Base-by-base conservation (phyloP, 2,329 filamentous ascomycete species). In the Fusarium albidum region DNA sequence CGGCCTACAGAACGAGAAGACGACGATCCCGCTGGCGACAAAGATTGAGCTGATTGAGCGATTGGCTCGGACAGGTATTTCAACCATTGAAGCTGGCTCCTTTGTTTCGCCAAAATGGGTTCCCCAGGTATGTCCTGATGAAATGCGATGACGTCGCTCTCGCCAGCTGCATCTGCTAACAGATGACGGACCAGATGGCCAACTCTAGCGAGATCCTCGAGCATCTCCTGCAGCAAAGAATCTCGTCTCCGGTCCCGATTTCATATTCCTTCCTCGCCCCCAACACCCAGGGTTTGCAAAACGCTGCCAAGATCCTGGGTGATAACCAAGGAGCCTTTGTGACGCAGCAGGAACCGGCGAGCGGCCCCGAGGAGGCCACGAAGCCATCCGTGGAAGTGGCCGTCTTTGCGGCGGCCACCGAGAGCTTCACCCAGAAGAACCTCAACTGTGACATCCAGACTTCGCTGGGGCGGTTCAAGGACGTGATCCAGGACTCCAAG, bases 61-160 rank as follows among this genome's bases (percentile, higher is more conserved):
- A 55, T 76, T 96, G 56, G 84, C 86, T 28, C 76, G 77, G 58
- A 89, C 90, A 1, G 91, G 91, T 0, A 71, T 95, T 34, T 76
- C 77, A 6, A 86, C 86, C 4, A 94, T 96, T 57, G 91, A 96
- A 72, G 87, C 89, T 14, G 92, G 91, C 1, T 90, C 89, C 2
- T 92, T 96, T 68, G 91, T 96, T 9, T 84, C 89, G 39, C 90
- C 91, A 2, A 92, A 90, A 83, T 93, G 89, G 84, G 87, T 93
- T 42, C 91, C 92, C 4, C 92, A 95, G 80, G 85, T 91, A 66
- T 57, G 59, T 56, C 35, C 8, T 29, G 27, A 31, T 33, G n/a
- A n/a, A 9, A 32, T 14, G 31, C 28, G 9, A 18, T 18, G n/a
- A 33, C 50, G 33, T 32, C 37, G 33, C 31, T 37, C 43, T 18